Evolutionary conservation across 2,329 filamentous ascomycete genomes (phyloP), one percentile per base, ranked within the genome.

Genomic region (Botrytis paeoniae): DNA sequence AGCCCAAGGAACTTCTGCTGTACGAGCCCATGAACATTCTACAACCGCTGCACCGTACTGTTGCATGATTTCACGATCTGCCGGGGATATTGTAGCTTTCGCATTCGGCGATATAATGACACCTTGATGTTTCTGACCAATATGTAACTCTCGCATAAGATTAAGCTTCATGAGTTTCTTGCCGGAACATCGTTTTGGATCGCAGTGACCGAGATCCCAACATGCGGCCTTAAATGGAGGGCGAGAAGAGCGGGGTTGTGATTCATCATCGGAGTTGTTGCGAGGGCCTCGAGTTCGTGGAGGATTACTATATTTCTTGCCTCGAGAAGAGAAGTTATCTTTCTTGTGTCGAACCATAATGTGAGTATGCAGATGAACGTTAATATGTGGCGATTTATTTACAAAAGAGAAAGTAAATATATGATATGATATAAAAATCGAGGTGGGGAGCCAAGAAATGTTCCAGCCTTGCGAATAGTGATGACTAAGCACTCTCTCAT

Each of bases 201-300:
- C 96, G 85, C 96, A 99, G 85, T 99, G 96, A 75, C 95, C 95
- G 48, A 99, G 87, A 80, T 99, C 96, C 96, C 96, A 99, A 82
- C 95, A 98, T 74, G 95, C 96, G 66, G 96, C 95, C 84, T 97
- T 97, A 88, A 95, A 98, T 35, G 84, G 80, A 57, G 84, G 90
- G 76, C 79, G 88, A 66, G 79, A 74, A 71, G 79, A 73, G 72
- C 79, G 80, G 71, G 83, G 78, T 75, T 82, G 77, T 77, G 78
- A 78, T 71, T 85, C 82, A 74, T 84, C 83, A 71, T 82, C 81
- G 80, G 83, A 85, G 77, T 86, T 86, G 74, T 86, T 84, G 75
- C 86, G 85, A 1, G 71, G 71, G 3, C 48, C 64, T 43, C 64
- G 64, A 32, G 37, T 84, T 76, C 89, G 86, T 75, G 89, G 86